Conservation (phyloP, 768 basidiomycete genomes). For the Leccinum uliginosum region DNA sequence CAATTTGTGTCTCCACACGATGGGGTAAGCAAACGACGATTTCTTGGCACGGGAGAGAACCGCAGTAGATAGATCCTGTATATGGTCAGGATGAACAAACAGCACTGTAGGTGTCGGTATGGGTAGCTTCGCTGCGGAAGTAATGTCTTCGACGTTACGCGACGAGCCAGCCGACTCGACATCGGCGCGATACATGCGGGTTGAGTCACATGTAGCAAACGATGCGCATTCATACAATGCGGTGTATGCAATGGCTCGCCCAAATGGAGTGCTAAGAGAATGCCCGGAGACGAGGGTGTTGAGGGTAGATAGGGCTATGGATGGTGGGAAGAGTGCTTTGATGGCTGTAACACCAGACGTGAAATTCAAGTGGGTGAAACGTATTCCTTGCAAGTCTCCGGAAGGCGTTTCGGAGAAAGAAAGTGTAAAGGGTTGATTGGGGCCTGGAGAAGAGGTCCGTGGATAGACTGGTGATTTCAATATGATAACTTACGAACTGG, state of each 20-base stretch:
- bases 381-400: slow-evolving; percentile 55
- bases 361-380: slow-evolving; percentile 78
- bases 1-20: slow-evolving; percentile 79
- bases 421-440: slow-evolving; percentile 62
- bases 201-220: slow-evolving; percentile 62
- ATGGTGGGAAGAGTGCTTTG: slow-evolving; percentile 70
- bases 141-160: slow-evolving; percentile 44
- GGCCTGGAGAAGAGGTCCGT: slow-evolving; percentile 12
- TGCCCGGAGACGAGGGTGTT: slow-evolving; percentile 80
- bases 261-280: slow-evolving; percentile 70
- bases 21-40: slow-evolving; percentile 48
- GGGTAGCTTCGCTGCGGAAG: slow-evolving; percentile 44
- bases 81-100: slow-evolving; percentile 66
- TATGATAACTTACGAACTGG: slow-evolving; percentile 46
- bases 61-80: slow-evolving; percentile 47
- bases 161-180: slow-evolving; percentile 2
- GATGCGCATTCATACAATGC: slow-evolving; percentile 72
- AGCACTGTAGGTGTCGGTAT: slow-evolving; percentile 75
- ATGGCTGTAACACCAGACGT: slow-evolving; percentile 86
- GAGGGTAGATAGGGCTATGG: slow-evolving; percentile 59
- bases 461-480: neutral
- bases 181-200: slow-evolving; percentile 41
- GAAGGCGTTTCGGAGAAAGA: slow-evolving; percentile 54
- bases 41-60: slow-evolving; percentile 54
- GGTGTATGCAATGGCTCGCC: slow-evolving; percentile 74